Base-by-base conservation (phyloP, 169 alveolate genomes). In the Plasmodium vinckei region DNA sequence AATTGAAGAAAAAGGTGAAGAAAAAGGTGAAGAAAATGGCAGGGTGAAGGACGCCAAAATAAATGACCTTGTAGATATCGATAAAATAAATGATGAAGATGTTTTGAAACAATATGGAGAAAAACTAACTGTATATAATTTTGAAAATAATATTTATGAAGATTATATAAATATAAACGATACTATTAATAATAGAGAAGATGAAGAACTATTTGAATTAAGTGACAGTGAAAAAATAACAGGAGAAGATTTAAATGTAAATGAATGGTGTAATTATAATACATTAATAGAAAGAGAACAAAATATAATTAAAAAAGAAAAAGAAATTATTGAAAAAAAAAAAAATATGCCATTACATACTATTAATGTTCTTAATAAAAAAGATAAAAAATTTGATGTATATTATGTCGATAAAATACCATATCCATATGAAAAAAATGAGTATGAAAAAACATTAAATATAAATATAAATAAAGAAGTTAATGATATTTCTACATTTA, bases 311-410 rank as follows among this genome's bases (percentile, higher is more conserved):
- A 51, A 44, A 19, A 79, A 79, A 27, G 89, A 79, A 69, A 67
- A 65, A 69, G 82, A 79, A 69, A 65, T 79, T 7, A 79, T 79
- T 5, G 82, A 79, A 46, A 65, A 54, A 17, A 79, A 64, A 57
- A 79, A 79, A 67, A 79, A 65, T 39, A 79, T 65, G 3, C 89
- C 89, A 12, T 25, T 79, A 5, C 89, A 79, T 65, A 59, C 89
- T 5, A 79, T 79, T 33, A 65, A 42, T 15, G 25, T 65, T 2
- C 33, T 51, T 47, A 67, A 67, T 9, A 79, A 39, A 46, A 79
- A 79, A 70, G 89, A 79, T 27, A 79, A 46, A 79, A 79, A 79
- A 27, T 79, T 65, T 60, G 68, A 65, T 9, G 60, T 33, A 33
- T 79, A 79, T 67, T 67, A 65, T 46, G 56, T 79, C 1, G 82